Percentiles rank a stretch among this genome's conserved stretches.
These are phyloP conservation scores for Beauveria medogensis DNA, from an alignment of 2,329 filamentous ascomycete species.

Conservation along the genomic window DNA sequence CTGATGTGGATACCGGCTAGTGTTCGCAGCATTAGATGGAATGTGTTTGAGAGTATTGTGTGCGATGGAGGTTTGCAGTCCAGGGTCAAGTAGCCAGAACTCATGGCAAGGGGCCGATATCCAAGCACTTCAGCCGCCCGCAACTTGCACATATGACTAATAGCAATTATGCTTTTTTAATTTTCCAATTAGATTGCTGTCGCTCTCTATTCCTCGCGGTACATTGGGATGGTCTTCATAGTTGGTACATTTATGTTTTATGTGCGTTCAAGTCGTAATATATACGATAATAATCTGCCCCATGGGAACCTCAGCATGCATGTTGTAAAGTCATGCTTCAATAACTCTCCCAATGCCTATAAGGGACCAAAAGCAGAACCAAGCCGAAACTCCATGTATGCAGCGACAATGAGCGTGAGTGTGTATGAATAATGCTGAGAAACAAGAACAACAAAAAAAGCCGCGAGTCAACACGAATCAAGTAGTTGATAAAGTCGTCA, in stretches of 20 bases:
- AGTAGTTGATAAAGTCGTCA: background rate
- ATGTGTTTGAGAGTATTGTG: background rate
- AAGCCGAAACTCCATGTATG: slow-evolving; percentile 9
- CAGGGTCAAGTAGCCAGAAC: background rate
- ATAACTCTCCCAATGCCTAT: background rate
- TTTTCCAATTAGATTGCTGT: too few species aligned
- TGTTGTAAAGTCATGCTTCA: background rate
- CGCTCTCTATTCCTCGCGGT: too few species aligned
- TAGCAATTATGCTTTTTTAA: too few species aligned
- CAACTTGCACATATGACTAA: background rate
- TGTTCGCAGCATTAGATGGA: background rate
- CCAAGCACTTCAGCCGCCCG: background rate
- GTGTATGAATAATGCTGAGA: background rate
- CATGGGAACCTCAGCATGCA: background rate
- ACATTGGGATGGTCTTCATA: background rate
- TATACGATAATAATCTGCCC: background rate
- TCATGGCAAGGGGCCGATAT: background rate
- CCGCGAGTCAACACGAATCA: background rate
- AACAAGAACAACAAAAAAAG: background rate
- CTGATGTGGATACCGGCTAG: background rate
- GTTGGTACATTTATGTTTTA: slow-evolving; percentile 1
- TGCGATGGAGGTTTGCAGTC: background rate
- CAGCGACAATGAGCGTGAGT: slow-evolving; percentile 8
- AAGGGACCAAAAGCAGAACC: background rate
- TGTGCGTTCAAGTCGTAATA: background rate